Conservation (phyloP, 2,329 filamentous ascomycete species). For the Penicillium hesseltinei region DNA sequence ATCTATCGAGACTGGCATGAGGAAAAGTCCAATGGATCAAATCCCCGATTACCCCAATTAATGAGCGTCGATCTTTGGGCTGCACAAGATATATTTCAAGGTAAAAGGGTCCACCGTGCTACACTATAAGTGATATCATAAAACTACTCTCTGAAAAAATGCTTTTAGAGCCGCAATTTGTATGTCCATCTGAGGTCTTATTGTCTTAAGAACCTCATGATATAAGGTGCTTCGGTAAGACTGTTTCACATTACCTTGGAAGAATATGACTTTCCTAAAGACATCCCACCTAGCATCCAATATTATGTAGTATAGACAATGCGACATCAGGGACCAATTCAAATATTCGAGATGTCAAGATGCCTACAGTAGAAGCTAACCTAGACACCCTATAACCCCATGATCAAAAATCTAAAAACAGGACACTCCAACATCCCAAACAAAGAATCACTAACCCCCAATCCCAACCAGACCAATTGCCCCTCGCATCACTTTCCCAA, state of each 20-base stretch:
- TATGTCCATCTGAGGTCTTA: not conserved
- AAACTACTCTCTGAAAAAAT: not conserved
- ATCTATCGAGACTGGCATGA: not conserved
- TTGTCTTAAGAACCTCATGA: not conserved
- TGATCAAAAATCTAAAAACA: not conserved
- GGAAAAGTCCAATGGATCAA: not conserved
- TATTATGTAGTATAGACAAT: not conserved
- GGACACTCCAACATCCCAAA: not conserved
- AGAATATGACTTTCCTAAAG: not conserved
- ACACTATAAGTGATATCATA: not conserved
- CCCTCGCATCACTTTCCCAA: slow-evolving; percentile 18
- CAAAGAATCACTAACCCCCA: not conserved
- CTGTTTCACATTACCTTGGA: not conserved
- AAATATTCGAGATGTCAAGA: not conserved
- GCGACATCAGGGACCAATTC: not conserved
- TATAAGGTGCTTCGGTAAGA: not conserved
- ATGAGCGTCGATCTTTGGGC: not conserved
- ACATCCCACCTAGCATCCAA: not conserved
- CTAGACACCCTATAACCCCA: not conserved
- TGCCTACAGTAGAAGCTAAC: not conserved
- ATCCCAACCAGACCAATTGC: slow-evolving; percentile 7
- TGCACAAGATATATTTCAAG: not conserved
- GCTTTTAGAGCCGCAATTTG: not conserved
- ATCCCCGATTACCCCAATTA: not conserved
- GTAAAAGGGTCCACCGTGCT: not conserved